Base-by-base conservation (phyloP, 805 yeast species). In the Sungouiella blattae region DNA sequence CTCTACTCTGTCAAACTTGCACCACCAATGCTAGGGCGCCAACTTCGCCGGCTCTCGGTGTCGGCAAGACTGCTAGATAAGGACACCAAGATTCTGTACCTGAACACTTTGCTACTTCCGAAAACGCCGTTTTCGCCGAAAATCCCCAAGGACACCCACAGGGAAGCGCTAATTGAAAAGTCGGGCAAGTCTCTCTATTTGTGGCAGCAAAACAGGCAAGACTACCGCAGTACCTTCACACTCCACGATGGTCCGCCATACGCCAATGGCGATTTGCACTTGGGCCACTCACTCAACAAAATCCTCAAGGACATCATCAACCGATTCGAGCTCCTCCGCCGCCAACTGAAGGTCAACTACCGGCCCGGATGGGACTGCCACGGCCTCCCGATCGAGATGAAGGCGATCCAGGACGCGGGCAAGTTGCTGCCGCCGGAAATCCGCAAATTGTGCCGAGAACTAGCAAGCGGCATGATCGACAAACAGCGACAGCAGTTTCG, bases 311-410 rank as follows among this genome's bases (percentile, higher is more conserved):
- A 93, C 58, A 78, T 93, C 30, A 77, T 91, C 29, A 76, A 77
- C 43, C 67, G 99, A 33, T 81, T 66, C 47, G 79, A 87, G 51
- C 62, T 89, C 17, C 55, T 80, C 14, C 44, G 55, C 37, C 58
- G 68, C 25, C 85, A 87, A 11, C 71, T 78, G 40, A 69, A 71
- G 32, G 78, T 93, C 3, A 69, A 73, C 34, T 93, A 86, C 52
- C 71, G 72, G 27, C 96, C 98, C 0, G 99, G 99, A 0, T 93
- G 98, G 98, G 99, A 93, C 57, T 93, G 98, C 54, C 99, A 93
- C 63, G 99, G 99, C 0, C 66, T 93, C 25, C 99, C 99, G 1
- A 93, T 93, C 43, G 99, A 93, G 58, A 68, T 87, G 55, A 89
- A 88, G 50, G 95, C 95, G 0, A 58, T 87, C 15, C 57, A 52